Percentiles rank a stretch among this genome's conserved stretches.
Evolutionary conservation across 257 asterid genomes (phyloP).

Genomic region (Solanum gandarillasii): DNA sequence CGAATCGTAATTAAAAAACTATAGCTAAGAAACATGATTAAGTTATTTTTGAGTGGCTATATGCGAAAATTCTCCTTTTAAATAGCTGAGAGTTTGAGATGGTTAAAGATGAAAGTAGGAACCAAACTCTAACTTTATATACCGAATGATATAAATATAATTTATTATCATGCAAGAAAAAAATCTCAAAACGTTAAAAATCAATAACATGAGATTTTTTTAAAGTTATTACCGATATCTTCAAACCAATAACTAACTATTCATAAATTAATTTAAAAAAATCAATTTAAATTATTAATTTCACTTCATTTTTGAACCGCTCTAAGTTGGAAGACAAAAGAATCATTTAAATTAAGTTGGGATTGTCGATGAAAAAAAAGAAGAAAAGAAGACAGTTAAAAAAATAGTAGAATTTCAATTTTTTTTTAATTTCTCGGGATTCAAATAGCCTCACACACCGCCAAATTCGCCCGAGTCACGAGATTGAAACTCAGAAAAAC

Average conservation of each 20-base stretch:
- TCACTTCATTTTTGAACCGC: too few relatives aligned
- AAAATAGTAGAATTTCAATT: not conserved
- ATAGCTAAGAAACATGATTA: fast-evolving
- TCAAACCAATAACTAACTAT: too few relatives aligned
- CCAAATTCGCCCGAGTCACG: not conserved
- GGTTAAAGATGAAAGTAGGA: too few relatives aligned
- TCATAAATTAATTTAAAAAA: too few relatives aligned
- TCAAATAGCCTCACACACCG: not conserved
- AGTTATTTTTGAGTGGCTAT: too few relatives aligned
- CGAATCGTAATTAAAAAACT: not conserved
- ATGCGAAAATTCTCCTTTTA: not conserved
- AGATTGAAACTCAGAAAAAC: not conserved
- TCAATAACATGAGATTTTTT: too few relatives aligned
- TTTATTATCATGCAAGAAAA: not conserved
- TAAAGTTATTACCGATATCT: too few relatives aligned
- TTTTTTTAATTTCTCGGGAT: not conserved
- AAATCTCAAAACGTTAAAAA: too few relatives aligned
- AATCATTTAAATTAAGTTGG: not conserved
- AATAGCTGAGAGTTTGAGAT: not conserved
- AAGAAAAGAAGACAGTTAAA: not conserved
- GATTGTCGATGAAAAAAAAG: not conserved
- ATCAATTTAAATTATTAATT: too few relatives aligned
- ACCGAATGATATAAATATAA: too few relatives aligned
- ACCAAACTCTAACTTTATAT: too few relatives aligned
- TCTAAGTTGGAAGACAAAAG: too few relatives aligned